Evolutionary conservation across 768 basidiomycete genomes (phyloP), one percentile per base, ranked within the genome.

Genomic region (Podaxis carcinomalis): DNA sequence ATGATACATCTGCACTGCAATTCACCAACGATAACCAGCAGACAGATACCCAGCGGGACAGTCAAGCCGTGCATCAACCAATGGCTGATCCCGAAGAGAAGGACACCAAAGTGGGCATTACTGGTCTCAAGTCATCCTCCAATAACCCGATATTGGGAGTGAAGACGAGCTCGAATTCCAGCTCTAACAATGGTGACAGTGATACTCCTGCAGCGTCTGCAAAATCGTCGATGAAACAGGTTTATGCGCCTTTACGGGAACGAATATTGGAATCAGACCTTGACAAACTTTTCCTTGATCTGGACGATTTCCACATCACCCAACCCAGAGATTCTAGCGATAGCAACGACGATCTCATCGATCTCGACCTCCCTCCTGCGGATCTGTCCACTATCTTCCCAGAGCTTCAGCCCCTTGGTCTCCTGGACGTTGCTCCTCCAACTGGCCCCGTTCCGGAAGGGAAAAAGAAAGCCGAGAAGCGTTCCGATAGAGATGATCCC

Each of bases 331-430:
- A 67, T 21, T 54, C 65, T 21, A 66, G 68, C 27, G 63, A 51
- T 13, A 21, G 35, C 14, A 61, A 68, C n/a, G 44, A 63, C 35
- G 71, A 71, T 57, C 60, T 62, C 21, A 67, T 67, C 11, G 73
- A 77, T 21, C 5, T 55, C 53, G 35, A 67, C 9, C 69, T 69
- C 19, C 70, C 73, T 21, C 70, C 80, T 57, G 66, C 78, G 51
- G 86, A 86, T 63, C 75, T 89, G 25, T 79, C 82, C 1, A 80
- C 83, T 35, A 83, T 98, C 44, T 97, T 97, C 70, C 93, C 95
- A 0, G 96, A 97, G 59, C 80, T 96, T 10, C 83, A 83, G 36
- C 81, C 86, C 10, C 77, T 85, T 42, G 76, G 75, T 10, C 75
- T 91, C 56, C 73, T 84, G 35, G 87, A 88, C 57, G 66, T 81